Evolutionary conservation across 2,329 filamentous ascomycete genomes (phyloP).

Genomic region (Fusarium staphyleae): DNA sequence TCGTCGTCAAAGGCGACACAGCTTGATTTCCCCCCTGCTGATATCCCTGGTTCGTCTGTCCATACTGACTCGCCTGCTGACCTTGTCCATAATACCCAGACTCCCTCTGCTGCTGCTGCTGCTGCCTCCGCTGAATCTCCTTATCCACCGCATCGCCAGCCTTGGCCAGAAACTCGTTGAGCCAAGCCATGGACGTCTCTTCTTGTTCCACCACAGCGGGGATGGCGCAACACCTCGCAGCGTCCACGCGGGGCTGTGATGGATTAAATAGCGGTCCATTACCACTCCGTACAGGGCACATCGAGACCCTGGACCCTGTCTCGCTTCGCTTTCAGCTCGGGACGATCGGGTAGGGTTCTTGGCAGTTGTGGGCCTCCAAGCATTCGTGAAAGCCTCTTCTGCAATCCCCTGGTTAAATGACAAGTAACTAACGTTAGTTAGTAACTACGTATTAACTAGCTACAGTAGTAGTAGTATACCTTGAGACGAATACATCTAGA

Average conservation of each 20-base stretch:
- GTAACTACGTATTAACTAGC: too few species aligned
- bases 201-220: neutral
- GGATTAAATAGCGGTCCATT: slow-evolving; percentile 15
- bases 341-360: slow-evolving; percentile 8
- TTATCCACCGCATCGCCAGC: slow-evolving; percentile 35
- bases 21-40: slow-evolving; percentile 1
- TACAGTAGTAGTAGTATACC: too few species aligned
- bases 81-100: neutral
- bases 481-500: too few species aligned
- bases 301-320: too few species aligned
- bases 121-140: slow-evolving; percentile 28
- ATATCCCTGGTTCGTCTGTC: slow-evolving; percentile 1
- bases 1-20: neutral
- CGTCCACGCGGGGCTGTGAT: neutral
- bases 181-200: slow-evolving; percentile 30
- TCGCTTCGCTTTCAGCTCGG: slow-evolving; percentile 13
- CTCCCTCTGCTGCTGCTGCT: slow-evolving; percentile 13
- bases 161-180: slow-evolving; percentile 35
- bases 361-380: neutral
- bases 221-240: neutral
- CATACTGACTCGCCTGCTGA: too few species aligned
- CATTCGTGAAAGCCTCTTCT: too few species aligned
- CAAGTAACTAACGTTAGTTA: too few species aligned
- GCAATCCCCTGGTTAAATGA: too few species aligned
- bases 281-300: neutral